phyloP scores from a whole-genome alignment of 202 grass and related monocot species.

The Elaeis oleifera region DNA sequence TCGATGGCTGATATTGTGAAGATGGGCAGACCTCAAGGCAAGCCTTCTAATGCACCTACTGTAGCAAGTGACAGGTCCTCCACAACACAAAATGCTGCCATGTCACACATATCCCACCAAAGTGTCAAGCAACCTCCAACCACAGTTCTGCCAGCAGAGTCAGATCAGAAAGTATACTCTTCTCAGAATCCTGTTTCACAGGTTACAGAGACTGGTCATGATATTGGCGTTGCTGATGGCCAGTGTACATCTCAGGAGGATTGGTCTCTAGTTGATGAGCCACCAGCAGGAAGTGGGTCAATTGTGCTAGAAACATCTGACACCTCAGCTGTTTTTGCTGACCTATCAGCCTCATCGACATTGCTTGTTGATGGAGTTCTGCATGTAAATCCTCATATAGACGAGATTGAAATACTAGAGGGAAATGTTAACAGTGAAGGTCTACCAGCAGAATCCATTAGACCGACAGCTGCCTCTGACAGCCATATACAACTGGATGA shows the following conservation, averaged over 20 bases:
- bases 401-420: conserved; percentile 26
- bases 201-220: conserved; percentile 39
- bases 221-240: conserved; percentile 26
- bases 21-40: conserved; percentile 75
- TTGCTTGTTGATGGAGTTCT: conserved; percentile 22
- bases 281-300: conserved; percentile 22
- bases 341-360: conserved; percentile 18
- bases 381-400: conserved; percentile 12
- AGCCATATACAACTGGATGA: conserved; percentile 35
- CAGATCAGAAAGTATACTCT: conserved; percentile 26
- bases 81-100: conserved; percentile 55
- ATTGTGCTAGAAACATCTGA: conserved; percentile 33
- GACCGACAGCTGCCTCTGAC: conserved; percentile 36
- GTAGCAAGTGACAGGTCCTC: conserved; percentile 50
- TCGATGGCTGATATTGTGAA: conserved; percentile 98
- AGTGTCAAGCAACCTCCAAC: conserved; percentile 22
- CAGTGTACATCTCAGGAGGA: conserved; percentile 44
- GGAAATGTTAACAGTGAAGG: conserved; percentile 14
- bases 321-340: conserved; percentile 17
- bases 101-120: conserved; percentile 37
- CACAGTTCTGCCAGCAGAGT: conserved; percentile 32
- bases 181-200: conserved; percentile 37
- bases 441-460: conserved; percentile 15
- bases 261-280: conserved; percentile 53
- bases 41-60: conserved; percentile 30